phyloP scores from a whole-genome alignment of 2,329 filamentous ascomycete genomes.

The Monilinia laxa region DNA sequence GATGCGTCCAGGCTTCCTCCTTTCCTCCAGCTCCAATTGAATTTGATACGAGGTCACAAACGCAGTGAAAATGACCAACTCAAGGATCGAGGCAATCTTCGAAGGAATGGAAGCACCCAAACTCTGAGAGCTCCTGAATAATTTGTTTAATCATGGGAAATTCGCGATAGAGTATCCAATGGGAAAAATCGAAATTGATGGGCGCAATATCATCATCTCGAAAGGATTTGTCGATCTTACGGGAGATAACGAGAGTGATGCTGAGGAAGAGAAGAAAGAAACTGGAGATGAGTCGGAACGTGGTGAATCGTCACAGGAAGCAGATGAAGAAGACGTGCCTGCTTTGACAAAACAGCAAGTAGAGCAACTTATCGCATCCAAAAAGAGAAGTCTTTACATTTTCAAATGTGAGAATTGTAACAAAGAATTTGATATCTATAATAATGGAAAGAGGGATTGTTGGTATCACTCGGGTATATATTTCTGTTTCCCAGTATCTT shows the following conservation, averaged over 20 bases:
- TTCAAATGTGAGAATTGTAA: neutral
- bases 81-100: neutral
- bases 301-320: neutral
- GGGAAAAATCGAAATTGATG: neutral
- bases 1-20: too few relatives aligned
- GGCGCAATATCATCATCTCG: neutral
- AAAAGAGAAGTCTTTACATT: neutral
- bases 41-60: too few relatives aligned
- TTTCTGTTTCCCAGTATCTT: neutral
- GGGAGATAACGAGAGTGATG: neutral
- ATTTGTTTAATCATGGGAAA: too few relatives aligned
- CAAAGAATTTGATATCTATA: neutral
- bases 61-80: neutral
- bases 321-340: slow-evolving; percentile 4
- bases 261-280: neutral
- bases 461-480: neutral
- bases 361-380: neutral
- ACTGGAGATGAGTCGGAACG: neutral
- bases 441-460: neutral
- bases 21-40: too few relatives aligned
- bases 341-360: neutral
- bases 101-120: neutral
- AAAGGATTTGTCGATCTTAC: neutral
- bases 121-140: neutral
- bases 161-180: too few relatives aligned